Evolutionary conservation across 2,329 filamentous ascomycete species (phyloP), one percentile per base, ranked within the genome.

Genomic region (Calonectria montana): DNA sequence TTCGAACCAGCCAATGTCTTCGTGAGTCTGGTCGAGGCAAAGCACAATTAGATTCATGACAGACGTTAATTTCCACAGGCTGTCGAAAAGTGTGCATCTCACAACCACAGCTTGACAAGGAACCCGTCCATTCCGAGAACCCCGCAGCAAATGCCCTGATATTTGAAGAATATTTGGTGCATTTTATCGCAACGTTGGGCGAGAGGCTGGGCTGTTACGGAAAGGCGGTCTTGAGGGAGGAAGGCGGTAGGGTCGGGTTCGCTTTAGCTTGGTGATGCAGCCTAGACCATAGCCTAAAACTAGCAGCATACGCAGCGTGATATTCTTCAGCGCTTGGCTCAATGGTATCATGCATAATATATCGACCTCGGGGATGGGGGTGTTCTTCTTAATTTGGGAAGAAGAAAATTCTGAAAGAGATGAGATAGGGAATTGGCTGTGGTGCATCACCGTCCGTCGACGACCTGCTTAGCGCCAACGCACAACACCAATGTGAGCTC

Each of bases 271-370:
- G 63, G 9, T 16, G 3, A 16, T 31, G 27, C n/a, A 71, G n/a
- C 23, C 25, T 2, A 21, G 45, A 70, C 63, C 67, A 65, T 8
- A 53, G 2, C 6, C 21, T 15, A 31, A 66, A 45, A 39, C 68
- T 67, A 3, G 18, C 15, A 5, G 8, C 25, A 27, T 55, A 62
- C 7, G 31, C n/a, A 27, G 35, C 37, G 27, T 65, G 41, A 21
- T 66, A 66, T 15, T 29, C 29, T 9, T 47, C 21, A n/a, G 43
- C n/a, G 63, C 35, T 70, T 47, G 53, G 68, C 15, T 55, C 25
- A 29, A 66, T 35, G 1, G 6, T 12, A 8, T 70, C 53, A 9
- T 55, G 35, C 53, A 66, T 66, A 15, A 7, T 21, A 62, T 21
- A 2, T 31, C 10, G 63, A 3, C 15, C 2, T 21, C 31, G 21